Base-by-base conservation (phyloP, 2,329 filamentous ascomycete species). In the Trichoderma asperellum region DNA sequence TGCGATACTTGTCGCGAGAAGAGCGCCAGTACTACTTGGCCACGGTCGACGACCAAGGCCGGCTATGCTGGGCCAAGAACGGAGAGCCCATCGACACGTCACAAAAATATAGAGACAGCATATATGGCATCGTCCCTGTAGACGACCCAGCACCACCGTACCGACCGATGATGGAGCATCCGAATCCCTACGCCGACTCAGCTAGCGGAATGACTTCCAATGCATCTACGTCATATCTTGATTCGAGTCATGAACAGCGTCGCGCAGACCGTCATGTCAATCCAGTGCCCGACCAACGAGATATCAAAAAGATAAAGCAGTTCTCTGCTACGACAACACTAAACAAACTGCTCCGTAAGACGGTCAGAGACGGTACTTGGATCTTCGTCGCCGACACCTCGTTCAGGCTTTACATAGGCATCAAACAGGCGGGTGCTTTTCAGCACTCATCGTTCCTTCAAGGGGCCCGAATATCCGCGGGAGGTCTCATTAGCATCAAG, bases 391-490 rank as follows among this genome's bases (percentile, higher is more conserved):
- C 92, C 29, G 94, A 97, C 79, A 95, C 92, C 1, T 91, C 88
- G 1, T 96, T 94, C 78, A 88, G 92, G 0, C 83, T 97, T 0
- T 97, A 97, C 77, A 89, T 97, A 40, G 94, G 94, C 59, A 96
- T 97, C 82, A 97, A 97, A 76, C 89, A 92, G 77, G 91, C 89
- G 4, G 94, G 94, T 12, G 89, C 92, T 5, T 97, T 97, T 75
- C 94, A 97, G 75, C 94, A 97, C 79, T 94, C 91, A 14, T 96
- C 92, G 0, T 97, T 97, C 75, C 84, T 97, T 1, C 92, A 94
- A 71, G 94, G 94, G 29, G 87, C 90, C 11, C 88, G 94, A 14
- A 94, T 97, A 64, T 88, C 90, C 0, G 90, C 94, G 0, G 94
- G 94, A 4, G 94, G 94, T 0, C 83, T 95, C 32, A 93, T 97